A percentile compares a stretch with the other conserved stretches of the same genome.
These are phyloP conservation scores for Petunia axillaris DNA, from an alignment of 257 asterid genomes.

Conservation along the genomic window DNA sequence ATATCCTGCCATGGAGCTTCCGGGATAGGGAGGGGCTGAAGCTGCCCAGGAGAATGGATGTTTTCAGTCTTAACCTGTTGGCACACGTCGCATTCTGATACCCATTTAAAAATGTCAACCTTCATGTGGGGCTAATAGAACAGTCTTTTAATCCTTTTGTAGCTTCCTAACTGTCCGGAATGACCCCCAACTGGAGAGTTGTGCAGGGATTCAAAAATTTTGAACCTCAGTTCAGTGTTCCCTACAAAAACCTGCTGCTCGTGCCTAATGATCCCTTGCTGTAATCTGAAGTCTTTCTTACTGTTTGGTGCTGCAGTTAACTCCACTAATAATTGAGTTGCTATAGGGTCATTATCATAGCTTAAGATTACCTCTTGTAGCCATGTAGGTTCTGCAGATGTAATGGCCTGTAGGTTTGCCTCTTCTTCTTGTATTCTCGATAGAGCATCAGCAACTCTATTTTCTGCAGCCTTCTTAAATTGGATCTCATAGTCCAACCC, in stretches of 20 bases:
- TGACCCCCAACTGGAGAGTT: not conserved
- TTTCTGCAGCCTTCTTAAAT: no score
- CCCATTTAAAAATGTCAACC: not conserved
- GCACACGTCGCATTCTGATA: not conserved
- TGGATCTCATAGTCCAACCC: no score
- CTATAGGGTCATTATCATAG: not conserved
- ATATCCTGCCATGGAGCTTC: not conserved
- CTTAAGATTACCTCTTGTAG: not conserved
- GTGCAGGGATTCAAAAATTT: not conserved
- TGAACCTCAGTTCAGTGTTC: no score
- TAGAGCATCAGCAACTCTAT: no score
- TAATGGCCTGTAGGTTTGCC: not conserved
- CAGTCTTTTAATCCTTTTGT: not conserved
- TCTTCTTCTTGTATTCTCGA: not conserved
- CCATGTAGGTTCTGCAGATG: not conserved
- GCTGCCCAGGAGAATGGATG: not conserved
- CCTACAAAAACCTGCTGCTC: no score
- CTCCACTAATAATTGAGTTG: not conserved
- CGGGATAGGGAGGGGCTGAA: not conserved
- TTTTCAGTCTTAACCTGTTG: not conserved
- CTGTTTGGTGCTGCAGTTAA: not conserved
- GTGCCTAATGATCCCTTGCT: no score
- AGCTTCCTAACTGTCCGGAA: not conserved
- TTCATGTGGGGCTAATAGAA: not conserved
- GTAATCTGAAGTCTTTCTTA: not conserved